Percentiles rank a stretch among this genome's conserved stretches.
phyloP scores from a whole-genome alignment of 148 eudicot species.

The Amaranthus cruentus region DNA sequence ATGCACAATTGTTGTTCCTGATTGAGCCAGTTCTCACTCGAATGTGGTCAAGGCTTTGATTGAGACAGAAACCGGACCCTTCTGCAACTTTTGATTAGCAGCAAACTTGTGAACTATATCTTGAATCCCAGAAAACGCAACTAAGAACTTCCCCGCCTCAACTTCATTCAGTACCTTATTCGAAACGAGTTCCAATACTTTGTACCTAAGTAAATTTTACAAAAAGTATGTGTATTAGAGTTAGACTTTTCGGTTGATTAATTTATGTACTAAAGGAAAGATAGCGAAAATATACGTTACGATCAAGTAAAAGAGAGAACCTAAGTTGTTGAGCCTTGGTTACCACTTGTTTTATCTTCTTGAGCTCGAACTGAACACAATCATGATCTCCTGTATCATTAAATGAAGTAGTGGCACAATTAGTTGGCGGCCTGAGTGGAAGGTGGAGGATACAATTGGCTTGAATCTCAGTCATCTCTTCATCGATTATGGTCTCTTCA shows the following conservation, averaged over 20 bases:
- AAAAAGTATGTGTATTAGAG: neutral
- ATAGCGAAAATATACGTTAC: neutral
- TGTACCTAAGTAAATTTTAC: conserved; percentile 38
- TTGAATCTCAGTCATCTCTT: conserved; percentile 91
- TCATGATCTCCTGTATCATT: conserved; percentile 10
- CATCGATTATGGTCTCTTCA: conserved; percentile 84
- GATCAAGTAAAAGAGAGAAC: conserved; percentile 21
- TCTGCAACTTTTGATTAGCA: conserved; percentile 37
- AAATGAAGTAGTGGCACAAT: conserved; percentile 17
- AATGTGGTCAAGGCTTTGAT: conserved; percentile 33
- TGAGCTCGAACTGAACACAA: conserved; percentile 52
- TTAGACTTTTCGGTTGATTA: neutral
- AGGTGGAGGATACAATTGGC: conserved; percentile 71
- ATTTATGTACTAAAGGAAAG: neutral
- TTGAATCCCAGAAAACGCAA: conserved; percentile 74
- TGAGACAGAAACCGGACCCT: conserved; percentile 55
- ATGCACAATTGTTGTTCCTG: neutral
- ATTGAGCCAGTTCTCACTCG: conserved; percentile 4
- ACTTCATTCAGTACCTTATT: conserved; percentile 63
- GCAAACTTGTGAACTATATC: conserved; percentile 66
- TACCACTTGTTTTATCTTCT: conserved; percentile 70
- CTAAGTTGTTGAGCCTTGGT: conserved; percentile 80
- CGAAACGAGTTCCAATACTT: conserved; percentile 66
- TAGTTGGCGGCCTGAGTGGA: conserved; percentile 50
- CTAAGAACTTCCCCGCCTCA: conserved; percentile 82